These are phyloP conservation scores for Dactylellina drechsleri DNA, from an alignment of 2,329 filamentous ascomycete genomes.

Conservation along the genomic window DNA sequence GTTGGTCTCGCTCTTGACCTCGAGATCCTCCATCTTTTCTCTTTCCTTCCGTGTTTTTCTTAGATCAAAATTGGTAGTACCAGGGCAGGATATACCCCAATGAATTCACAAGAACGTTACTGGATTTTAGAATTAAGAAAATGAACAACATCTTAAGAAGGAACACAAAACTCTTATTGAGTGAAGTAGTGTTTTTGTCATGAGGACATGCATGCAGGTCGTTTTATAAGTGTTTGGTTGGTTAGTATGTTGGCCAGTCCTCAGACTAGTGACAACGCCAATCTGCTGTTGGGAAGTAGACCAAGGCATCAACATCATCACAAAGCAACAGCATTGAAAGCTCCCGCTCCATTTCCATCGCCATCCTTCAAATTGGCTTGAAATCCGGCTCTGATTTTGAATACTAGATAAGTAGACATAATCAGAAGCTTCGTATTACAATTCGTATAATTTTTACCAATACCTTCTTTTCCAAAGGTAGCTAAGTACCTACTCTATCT, in stretches of 20 bases:
- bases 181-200: background rate
- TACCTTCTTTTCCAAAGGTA: too few species aligned
- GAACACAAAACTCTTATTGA: background rate
- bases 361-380: too few species aligned
- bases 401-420: too few species aligned
- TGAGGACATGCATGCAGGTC: background rate
- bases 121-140: constrained; percentile 27
- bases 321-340: too few species aligned
- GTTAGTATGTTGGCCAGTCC: background rate
- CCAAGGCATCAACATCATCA: background rate
- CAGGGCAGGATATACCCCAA: constrained; percentile 53
- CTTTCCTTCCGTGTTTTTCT: constrained; percentile 17
- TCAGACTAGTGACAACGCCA: background rate
- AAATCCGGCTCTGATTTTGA: too few species aligned
- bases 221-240: too few species aligned
- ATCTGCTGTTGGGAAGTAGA: background rate
- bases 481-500: too few species aligned
- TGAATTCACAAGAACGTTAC: constrained; percentile 28
- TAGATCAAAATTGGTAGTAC: constrained; percentile 50
- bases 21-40: background rate
- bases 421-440: too few species aligned
- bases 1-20: too few species aligned
- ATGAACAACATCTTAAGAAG: constrained; percentile 1
- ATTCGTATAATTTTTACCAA: too few species aligned
- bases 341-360: too few species aligned